Percentiles rank a stretch among this genome's conserved stretches.
Evolutionary conservation across 495 filamentous ascomycete genomes (phyloP).

Genomic region (Penicillium crystallinum): DNA sequence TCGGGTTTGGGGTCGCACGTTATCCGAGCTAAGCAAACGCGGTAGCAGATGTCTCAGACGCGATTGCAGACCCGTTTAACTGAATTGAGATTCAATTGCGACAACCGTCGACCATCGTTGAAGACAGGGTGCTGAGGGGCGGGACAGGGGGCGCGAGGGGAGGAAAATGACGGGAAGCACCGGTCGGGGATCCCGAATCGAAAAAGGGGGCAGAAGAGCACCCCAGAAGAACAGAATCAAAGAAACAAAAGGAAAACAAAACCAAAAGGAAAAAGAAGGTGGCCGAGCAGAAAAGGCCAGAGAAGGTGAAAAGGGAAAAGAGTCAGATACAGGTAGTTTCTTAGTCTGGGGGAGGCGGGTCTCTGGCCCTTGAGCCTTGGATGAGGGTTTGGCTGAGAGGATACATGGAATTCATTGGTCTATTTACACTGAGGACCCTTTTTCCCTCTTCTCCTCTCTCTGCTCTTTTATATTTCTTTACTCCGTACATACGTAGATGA

Average conservation of each 20-base stretch:
- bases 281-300: conserved; percentile 5
- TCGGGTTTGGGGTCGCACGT: conserved; percentile 15
- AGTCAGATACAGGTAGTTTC: conserved; percentile 15
- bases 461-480: too few species aligned
- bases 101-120: conserved; percentile 55
- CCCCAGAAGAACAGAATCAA: conserved; percentile 12
- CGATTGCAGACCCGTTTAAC: conserved; percentile 54
- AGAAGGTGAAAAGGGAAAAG: conserved; percentile 9
- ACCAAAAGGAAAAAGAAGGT: conserved; percentile 5
- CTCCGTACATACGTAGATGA: background rate
- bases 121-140: conserved; percentile 53
- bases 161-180: conserved; percentile 49
- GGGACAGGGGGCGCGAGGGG: conserved; percentile 51
- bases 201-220: conserved; percentile 1
- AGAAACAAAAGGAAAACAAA: conserved; percentile 10
- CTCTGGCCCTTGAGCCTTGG: conserved; percentile 1
- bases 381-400: conserved; percentile 7
- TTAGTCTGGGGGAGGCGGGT: conserved; percentile 26
- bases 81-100: conserved; percentile 53
- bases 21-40: conserved; percentile 41
- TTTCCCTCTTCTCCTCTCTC: too few species aligned
- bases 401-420: too few species aligned
- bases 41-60: conserved; percentile 56
- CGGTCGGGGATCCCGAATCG: conserved; percentile 25
- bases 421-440: too few species aligned